Conservation (phyloP, 177 flowering plant species). For the Viscum album region DNA sequence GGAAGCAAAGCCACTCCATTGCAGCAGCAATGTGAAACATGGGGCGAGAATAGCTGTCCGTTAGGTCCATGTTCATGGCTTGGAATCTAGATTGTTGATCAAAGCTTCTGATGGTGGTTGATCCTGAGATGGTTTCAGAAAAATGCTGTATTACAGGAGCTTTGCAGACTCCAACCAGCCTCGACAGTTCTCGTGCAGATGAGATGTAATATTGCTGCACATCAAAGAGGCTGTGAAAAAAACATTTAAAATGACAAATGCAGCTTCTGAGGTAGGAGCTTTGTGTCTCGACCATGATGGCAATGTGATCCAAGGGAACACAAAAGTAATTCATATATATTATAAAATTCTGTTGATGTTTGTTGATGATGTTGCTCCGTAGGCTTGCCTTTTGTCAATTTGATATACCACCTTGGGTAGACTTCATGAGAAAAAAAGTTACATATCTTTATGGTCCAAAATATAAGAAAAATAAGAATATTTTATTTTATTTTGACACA, state of each 20-base stretch:
- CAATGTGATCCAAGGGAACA: too few species aligned
- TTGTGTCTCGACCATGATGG: not conserved
- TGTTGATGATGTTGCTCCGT: too few species aligned
- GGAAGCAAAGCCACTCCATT: constrained; percentile 28
- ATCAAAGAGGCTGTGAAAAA: not conserved
- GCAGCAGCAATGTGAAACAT: constrained; percentile 22
- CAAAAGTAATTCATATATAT: too few species aligned
- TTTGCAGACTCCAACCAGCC: constrained; percentile 24
- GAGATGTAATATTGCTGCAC: constrained; percentile 28
- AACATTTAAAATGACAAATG: not conserved
- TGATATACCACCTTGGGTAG: too few species aligned
- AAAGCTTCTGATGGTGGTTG: constrained; percentile 24
- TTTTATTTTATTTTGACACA: too few species aligned
- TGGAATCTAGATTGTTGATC: constrained; percentile 21
- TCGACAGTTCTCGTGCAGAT: constrained; percentile 25
- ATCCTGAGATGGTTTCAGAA: constrained; percentile 26
- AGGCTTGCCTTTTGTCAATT: too few species aligned
- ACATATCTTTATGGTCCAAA: too few species aligned
- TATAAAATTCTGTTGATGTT: too few species aligned
- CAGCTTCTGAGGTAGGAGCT: not conserved
- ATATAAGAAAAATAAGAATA: too few species aligned
- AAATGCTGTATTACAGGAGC: constrained; percentile 31
- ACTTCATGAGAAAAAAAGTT: too few species aligned
- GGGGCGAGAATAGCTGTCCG: constrained; percentile 20
- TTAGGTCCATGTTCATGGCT: constrained; percentile 15